Evolutionary conservation across 495 filamentous ascomycete species (phyloP), one percentile per base, ranked within the genome.

Genomic region (Staphylotrichum longicolle): DNA sequence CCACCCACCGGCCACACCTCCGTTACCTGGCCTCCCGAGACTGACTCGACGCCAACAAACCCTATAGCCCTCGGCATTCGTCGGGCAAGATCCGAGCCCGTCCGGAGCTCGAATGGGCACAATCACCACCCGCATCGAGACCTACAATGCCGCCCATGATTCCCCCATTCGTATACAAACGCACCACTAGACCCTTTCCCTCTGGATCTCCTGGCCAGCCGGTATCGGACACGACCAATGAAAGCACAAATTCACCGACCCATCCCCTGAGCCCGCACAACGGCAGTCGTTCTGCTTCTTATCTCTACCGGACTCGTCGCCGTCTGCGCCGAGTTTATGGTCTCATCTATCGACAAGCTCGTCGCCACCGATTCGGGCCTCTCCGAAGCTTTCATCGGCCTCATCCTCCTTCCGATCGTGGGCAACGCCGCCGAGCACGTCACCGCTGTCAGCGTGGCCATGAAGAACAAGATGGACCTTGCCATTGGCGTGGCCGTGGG

Each of bases 381-480:
- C 53, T 86, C 82, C 64, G 80, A 91, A 70, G 82, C 86, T 4
- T 93, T 95, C 68, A 87, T 95, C 58, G 91, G 91, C 57, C 78
- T 95, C 5, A 91, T 95, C 67, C 77, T 96, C 5, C 95, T 96
- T 70, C 87, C 96, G 63, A 75, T 96, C 2, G 90, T 96, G 10
- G 91, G 91, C 58, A 96, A 96, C 65, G 91, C 92, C 1, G 92
- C 91, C 0, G 91, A 96, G 77, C 91, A 96, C 78, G 88, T 94
- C 7, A 96, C 91, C 1, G 90, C 92, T 1, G 89, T 96, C 42
- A 89, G 85, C 33, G 91, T 96, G 7, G 91, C 92, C 6, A 82
- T 83, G 63, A 96, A 96, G 80, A 96, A 96, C 77, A 96, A 96
- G 78, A 95, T 96, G 91, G 91, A 96, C 78, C 78, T 96, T 34